phyloP scores from a whole-genome alignment of 2,329 filamentous ascomycete genomes.

The Diplodia seriata region DNA sequence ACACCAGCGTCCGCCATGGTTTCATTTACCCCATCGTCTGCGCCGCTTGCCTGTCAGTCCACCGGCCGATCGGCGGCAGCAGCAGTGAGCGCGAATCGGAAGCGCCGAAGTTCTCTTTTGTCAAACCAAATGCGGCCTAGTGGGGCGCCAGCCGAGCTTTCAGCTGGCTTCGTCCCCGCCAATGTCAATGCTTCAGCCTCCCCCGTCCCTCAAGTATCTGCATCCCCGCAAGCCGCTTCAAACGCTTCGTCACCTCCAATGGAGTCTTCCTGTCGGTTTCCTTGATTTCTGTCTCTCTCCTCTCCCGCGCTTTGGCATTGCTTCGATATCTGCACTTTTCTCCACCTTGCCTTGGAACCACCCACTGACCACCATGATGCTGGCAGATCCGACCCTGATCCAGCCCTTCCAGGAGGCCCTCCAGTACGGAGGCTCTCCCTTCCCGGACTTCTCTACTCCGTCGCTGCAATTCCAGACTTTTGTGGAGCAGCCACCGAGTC shows the following conservation, averaged over 20 bases:
- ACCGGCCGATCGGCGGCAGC: conserved; percentile 28
- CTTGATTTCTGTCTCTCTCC: conserved; percentile 37
- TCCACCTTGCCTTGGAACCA: conserved; percentile 15
- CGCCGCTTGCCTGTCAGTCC: conserved; percentile 35
- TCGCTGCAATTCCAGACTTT: conserved; percentile 50
- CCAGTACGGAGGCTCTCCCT: conserved; percentile 52
- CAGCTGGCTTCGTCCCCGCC: conserved; percentile 35
- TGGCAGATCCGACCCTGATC: conserved; percentile 64
- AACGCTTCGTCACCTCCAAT: conserved; percentile 35
- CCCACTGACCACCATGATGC: conserved; percentile 16
- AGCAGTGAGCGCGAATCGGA: conserved; percentile 18
- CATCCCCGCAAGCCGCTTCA: conserved; percentile 37
- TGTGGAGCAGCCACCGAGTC: conserved; percentile 64
- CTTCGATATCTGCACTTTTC: conserved; percentile 31
- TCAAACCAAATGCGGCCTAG: conserved; percentile 40
- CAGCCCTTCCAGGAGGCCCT: conserved; percentile 56
- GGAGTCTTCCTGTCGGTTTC: conserved; percentile 53
- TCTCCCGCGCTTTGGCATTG: conserved; percentile 6
- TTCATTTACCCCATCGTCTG: conserved; percentile 35
- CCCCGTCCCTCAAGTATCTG: conserved; percentile 35
- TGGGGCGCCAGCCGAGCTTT: conserved; percentile 32
- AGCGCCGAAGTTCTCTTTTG: conserved; percentile 40
- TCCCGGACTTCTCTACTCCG: conserved; percentile 50
- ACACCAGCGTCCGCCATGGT: conserved; percentile 52
- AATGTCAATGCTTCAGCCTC: conserved; percentile 34